phyloP scores from a whole-genome alignment of 1,139 yeast genomes.

The Kazachstania sp. region DNA sequence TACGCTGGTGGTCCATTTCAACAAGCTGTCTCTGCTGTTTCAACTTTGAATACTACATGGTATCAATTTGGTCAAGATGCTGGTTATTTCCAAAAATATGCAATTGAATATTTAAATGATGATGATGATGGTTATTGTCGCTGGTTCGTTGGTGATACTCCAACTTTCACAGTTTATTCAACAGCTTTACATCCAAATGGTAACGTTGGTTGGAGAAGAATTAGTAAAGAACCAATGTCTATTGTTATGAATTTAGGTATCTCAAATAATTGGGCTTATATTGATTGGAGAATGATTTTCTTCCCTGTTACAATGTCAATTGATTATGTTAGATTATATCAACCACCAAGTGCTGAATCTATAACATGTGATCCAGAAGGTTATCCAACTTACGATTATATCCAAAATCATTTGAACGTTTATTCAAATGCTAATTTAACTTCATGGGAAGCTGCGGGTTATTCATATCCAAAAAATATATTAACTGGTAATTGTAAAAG shows the following conservation, averaged over 20 bases:
- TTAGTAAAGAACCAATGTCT: conserved; percentile 85
- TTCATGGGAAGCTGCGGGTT: conserved; percentile 59
- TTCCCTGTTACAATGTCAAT: conserved; percentile 64
- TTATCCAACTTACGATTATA: conserved; percentile 69
- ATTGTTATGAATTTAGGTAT: conserved; percentile 69
- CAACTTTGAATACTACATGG: conserved; percentile 68
- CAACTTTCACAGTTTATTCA: conserved; percentile 54
- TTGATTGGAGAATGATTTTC: conserved; percentile 60
- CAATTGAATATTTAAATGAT: conserved; percentile 69
- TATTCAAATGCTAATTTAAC: conserved; percentile 59
- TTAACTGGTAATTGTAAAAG: conserved; percentile 39
- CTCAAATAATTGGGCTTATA: conserved; percentile 74
- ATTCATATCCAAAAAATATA: conserved; percentile 48
- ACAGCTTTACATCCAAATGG: conserved; percentile 73
- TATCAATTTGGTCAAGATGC: conserved; percentile 49
- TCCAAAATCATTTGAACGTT: conserved; percentile 52
- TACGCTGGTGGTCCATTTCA: conserved; percentile 81
- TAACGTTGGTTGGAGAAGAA: conserved; percentile 63
- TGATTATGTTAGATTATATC: conserved; percentile 74
- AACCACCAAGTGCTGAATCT: conserved; percentile 45
- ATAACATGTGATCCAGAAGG: conserved; percentile 69
- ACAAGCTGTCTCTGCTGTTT: conserved; percentile 70
- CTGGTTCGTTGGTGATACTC: conserved; percentile 71
- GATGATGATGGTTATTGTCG: conserved; percentile 57
- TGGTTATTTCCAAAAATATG: conserved; percentile 57